phyloP scores from a whole-genome alignment of 2,329 filamentous ascomycete genomes.

The Metarhizium robertsii region DNA sequence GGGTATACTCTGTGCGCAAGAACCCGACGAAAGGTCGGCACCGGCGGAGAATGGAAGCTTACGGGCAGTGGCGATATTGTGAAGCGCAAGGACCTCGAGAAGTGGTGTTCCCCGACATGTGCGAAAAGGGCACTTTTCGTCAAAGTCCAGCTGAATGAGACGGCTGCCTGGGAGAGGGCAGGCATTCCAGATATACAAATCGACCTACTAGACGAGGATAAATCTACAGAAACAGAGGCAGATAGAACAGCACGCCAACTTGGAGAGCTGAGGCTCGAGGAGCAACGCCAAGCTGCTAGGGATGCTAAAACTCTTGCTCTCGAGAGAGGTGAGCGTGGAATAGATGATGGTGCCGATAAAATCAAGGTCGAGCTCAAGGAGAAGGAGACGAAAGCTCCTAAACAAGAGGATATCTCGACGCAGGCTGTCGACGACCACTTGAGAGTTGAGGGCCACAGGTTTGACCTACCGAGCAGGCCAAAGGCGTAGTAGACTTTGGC shows the following conservation, averaged over 20 bases:
- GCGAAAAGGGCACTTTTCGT: conserved; percentile 74
- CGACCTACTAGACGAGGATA: conserved; percentile 59
- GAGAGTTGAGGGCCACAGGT: conserved; percentile 41
- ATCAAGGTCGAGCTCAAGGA: conserved; percentile 43
- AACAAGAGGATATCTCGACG: conserved; percentile 12
- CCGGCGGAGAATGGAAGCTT: conserved; percentile 59
- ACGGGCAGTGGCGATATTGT: conserved; percentile 51
- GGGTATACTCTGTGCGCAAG: conserved; percentile 73
- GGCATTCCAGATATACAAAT: conserved; percentile 48
- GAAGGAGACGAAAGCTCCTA: conserved; percentile 28
- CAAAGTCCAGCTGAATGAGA: conserved; percentile 78
- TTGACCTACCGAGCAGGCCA: conserved; percentile 18
- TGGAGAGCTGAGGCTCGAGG: conserved; percentile 33
- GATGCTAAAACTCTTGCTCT: conserved; percentile 37
- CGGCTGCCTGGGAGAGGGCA: conserved; percentile 74
- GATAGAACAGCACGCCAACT: conserved; percentile 27
- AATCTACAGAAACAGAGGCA: conserved; percentile 34
- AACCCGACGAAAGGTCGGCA: conserved; percentile 46
- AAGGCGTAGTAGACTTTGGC: neutral
- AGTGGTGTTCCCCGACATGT: conserved; percentile 79
- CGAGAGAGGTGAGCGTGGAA: conserved; percentile 33
- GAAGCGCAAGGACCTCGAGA: conserved; percentile 61
- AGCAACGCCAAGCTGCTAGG: conserved; percentile 29
- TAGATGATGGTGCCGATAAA: conserved; percentile 15
- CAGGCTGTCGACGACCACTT: conserved; percentile 32